Evolutionary conservation across 345 rosid species (phyloP), one percentile per base, ranked within the genome.

Genomic region (Populus simonii): DNA sequence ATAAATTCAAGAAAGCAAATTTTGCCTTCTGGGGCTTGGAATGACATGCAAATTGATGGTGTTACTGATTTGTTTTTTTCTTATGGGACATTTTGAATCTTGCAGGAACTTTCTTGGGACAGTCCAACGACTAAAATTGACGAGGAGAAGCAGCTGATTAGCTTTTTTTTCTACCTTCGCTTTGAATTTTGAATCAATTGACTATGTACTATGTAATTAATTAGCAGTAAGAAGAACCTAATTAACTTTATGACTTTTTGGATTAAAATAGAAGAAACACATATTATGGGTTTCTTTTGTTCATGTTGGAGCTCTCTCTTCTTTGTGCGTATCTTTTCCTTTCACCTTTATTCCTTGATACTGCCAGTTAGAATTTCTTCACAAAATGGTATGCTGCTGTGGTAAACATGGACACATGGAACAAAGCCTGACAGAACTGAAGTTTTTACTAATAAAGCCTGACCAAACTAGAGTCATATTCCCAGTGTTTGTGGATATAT

Each of bases 41-140:
- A 3, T 23, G 29, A 59, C 27, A 59, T 59, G 29, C 63, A n/a
- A 59, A 59, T 59, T 10, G 25, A 57, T 57, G 29, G 5, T 57
- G 63, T 57, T 29, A 8, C 63, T 57, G 63, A 9, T 57, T 57
- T 57, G 13, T 59, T 59, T 59, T 38, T 43, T 43, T 43, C 29
- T 59, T 23, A 59, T 1, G 65, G 65, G 6, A 51, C 35, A 15
- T 68, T 33, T 35, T 53, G 9, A 27, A 12, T 76, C 66, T 74
- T 82, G 82, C 86, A 88, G 90, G 59, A 73, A 68, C 29, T 85
- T 88, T 47, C 23, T 82, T 41, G 55, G 62, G 51, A 76, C 86
- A 1, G 90, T 74, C 6, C 80, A 77, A 72, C 84, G 90, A 7
- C 84, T 88, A 41, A 72, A 75, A 61, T 61, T 88, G 71, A 68